Evolutionary conservation across 257 asterid genomes (phyloP), one percentile per base, ranked within the genome.

Genomic region (Nicotiana sylvestris): DNA sequence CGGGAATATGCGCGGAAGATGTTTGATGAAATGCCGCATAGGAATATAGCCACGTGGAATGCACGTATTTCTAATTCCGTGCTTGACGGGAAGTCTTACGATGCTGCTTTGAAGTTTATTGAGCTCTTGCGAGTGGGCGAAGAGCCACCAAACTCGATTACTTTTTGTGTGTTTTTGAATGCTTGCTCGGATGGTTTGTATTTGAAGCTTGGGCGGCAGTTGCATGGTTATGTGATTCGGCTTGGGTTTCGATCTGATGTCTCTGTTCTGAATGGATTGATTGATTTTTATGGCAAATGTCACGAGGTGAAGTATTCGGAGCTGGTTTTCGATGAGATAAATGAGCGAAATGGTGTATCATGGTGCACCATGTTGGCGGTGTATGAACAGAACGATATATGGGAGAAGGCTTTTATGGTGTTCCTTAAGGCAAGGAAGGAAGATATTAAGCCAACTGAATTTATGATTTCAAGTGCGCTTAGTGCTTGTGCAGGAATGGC

Each of bases 401-500:
- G 92, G 81, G 97, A 91, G 84, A 87, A 86, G 83, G 97, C 98
- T 0, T 91, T 92, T 60, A 77, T 60, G 33, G 61, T 89, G 66
- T 96, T 93, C 72, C 77, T 86, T 70, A 83, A 89, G 66, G 90
- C 92, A 8, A 83, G 92, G 86, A 87, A 88, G 80, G 87, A 85
- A 11, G 86, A 87, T 13, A 53, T 93, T 30, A 89, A 86, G 83
- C 94, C 95, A 0, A 92, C 91, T 0, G 96, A 91, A 77, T 92
- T 89, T 82, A 88, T 96, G 93, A 79, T 92, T 76, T 96, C 98
- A 2, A 92, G 96, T 69, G 97, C 89, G 85, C 92, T 93, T 69
- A 95, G 98, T 56, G 97, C 99, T 8, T 92, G 96, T 79, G 98
- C 98, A 5, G 96, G 93, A 5, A 51, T 92, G 81, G 96, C 99